A percentile compares a stretch with the other conserved stretches of the same genome.
Conservation (phyloP, 1,284 basidiomycete genomes). For the Pyrrhoderma lamaoense region DNA sequence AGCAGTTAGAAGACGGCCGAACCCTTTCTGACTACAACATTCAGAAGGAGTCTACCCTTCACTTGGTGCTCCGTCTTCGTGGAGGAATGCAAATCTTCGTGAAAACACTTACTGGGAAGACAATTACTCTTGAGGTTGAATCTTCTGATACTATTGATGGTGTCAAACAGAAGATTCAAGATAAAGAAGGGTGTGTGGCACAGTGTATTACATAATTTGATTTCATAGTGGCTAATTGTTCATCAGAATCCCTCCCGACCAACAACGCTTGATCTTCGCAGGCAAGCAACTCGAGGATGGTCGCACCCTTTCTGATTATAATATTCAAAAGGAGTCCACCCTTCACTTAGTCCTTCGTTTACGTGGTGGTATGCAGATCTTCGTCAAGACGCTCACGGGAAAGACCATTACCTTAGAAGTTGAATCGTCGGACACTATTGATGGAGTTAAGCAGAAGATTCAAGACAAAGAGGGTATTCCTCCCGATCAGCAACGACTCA, state of each 20-base stretch:
- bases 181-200: conserved; percentile 32
- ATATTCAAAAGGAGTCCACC: conserved; percentile 55
- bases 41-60: conserved; percentile 50
- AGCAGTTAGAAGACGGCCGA: conserved; percentile 50
- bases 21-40: conserved; percentile 37
- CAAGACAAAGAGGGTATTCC: conserved; percentile 35
- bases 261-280: conserved; percentile 34
- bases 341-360: conserved; percentile 52
- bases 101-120: conserved; percentile 40
- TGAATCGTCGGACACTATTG: conserved; percentile 49
- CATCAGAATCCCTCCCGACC: conserved; percentile 30
- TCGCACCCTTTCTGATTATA: conserved; percentile 21
- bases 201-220: background rate
- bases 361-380: conserved; percentile 49
- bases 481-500: conserved; percentile 29
- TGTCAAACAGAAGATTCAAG: conserved; percentile 43
- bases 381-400: conserved; percentile 44
- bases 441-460: conserved; percentile 45
- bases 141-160: conserved; percentile 52
- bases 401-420: conserved; percentile 55
- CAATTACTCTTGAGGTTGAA: conserved; percentile 41
- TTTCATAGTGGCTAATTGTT: background rate
- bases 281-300: conserved; percentile 39
- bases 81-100: conserved; percentile 41
- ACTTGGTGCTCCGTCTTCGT: conserved; percentile 41